Conservation (phyloP, 2,329 filamentous ascomycete species). For the Fusarium subglutinans region DNA sequence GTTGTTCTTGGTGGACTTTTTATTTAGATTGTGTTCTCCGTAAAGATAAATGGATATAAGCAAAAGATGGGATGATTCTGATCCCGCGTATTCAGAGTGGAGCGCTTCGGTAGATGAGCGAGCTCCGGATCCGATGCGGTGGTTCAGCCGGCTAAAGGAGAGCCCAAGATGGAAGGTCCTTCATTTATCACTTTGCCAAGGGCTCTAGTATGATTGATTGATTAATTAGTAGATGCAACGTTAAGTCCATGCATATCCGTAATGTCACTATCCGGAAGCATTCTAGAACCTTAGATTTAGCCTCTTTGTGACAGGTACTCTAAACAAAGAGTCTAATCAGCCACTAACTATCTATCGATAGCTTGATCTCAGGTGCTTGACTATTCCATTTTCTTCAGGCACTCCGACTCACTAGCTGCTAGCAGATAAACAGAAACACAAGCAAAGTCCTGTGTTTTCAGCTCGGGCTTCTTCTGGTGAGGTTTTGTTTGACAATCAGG, state of each 20-base stretch:
- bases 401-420: not conserved
- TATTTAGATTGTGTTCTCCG: not conserved
- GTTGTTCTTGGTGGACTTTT: not conserved
- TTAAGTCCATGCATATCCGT: not conserved
- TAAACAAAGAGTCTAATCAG: not conserved
- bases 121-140: conserved; percentile 2
- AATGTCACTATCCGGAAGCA: not conserved
- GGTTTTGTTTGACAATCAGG: conserved; percentile 15
- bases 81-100: not conserved
- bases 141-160: conserved; percentile 12
- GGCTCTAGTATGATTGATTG: not conserved
- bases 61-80: conserved; percentile 1
- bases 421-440: not conserved
- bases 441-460: not conserved
- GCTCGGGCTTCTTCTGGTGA: not conserved
- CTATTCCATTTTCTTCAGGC: not conserved
- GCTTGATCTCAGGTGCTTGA: not conserved
- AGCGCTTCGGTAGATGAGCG: not conserved
- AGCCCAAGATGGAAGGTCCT: not conserved
- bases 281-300: not conserved
- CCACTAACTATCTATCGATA: not conserved
- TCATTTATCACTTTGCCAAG: not conserved
- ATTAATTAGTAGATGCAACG: not conserved
- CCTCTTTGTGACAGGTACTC: not conserved
- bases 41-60: not conserved